Base-by-base conservation (phyloP, 2,329 filamentous ascomycete genomes). In the Talaromyces piceae region DNA sequence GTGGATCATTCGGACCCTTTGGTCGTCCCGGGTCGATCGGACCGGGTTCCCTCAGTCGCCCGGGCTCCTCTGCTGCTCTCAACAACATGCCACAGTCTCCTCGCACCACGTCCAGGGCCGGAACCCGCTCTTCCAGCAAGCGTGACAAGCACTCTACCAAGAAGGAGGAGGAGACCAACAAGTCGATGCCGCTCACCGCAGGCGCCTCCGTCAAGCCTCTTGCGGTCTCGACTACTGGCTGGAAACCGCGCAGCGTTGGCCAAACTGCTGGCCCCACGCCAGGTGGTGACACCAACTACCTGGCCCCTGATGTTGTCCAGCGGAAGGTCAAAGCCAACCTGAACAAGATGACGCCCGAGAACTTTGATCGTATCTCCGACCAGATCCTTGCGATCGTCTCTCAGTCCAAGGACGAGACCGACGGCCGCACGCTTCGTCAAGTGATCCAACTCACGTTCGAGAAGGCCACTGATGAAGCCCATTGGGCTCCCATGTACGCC, bases 311-410 rank as follows among this genome's bases (percentile, higher is more conserved):
- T 62, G 83, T 93, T 77, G 93, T 98, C 53, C 93, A 98, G 76
- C 86, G 91, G 61, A 98, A 98, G 84, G 93, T 98, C 68, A 98
- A 98, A 84, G 87, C 90, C 57, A 88, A 88, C 55, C 77, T 98
- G 63, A 98, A 98, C 83, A 98, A 98, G 86, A 97, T 98, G 93
- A 97, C 93, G 0, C 93, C 93, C 0, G 93, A 98, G 74, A 98
- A 97, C 67, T 98, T 98, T 63, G 91, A 95, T 67, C 90, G 86
- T 74, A 95, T 98, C 60, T 83, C 93, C 5, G 87, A 91, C 56
- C 90, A 96, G 69, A 95, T 98, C 56, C 80, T 98, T 26, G 79
- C 83, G 49, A 98, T 98, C 67, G 90, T 91, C 25, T 87, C 83
- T 20, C 93, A 98, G 69, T 97, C 91, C 49, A 95, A 95, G 79